phyloP scores from a whole-genome alignment of 129 eudicot genomes.

The Chrysanthemum makinoi region DNA sequence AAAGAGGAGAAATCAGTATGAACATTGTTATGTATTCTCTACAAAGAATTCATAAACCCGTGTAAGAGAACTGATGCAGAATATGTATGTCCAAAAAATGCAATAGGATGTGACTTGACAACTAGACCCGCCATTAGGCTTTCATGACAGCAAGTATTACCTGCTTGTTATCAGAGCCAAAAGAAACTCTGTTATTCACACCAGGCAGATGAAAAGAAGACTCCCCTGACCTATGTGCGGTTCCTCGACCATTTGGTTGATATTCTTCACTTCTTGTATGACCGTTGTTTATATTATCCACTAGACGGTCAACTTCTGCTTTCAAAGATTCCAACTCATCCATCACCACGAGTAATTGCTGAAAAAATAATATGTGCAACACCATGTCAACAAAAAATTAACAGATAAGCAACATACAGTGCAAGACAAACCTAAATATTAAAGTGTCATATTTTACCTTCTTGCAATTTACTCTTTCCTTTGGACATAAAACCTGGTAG shows the following conservation, averaged over 20 bases:
- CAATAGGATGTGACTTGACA: neutral
- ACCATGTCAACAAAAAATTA: conserved; percentile 14
- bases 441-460: conserved; percentile 49
- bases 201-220: conserved; percentile 36
- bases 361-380: conserved; percentile 30
- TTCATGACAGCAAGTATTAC: conserved; percentile 37
- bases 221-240: conserved; percentile 37
- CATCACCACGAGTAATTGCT: conserved; percentile 70
- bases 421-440: neutral
- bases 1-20: too few relatives aligned
- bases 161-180: conserved; percentile 38
- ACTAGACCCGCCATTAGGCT: neutral
- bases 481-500: conserved; percentile 53
- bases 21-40: too few relatives aligned
- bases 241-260: conserved; percentile 40
- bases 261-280: conserved; percentile 34
- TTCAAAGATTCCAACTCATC: conserved; percentile 83
- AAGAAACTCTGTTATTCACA: conserved; percentile 35
- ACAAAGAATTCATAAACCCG: too few relatives aligned
- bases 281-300: conserved; percentile 48
- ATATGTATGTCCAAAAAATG: too few relatives aligned
- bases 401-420: conserved; percentile 9
- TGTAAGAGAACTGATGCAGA: too few relatives aligned
- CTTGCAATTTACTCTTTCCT: conserved; percentile 55
- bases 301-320: conserved; percentile 51